Base-by-base conservation (phyloP, 345 rosid species). In the Sonneratia caseolaris region DNA sequence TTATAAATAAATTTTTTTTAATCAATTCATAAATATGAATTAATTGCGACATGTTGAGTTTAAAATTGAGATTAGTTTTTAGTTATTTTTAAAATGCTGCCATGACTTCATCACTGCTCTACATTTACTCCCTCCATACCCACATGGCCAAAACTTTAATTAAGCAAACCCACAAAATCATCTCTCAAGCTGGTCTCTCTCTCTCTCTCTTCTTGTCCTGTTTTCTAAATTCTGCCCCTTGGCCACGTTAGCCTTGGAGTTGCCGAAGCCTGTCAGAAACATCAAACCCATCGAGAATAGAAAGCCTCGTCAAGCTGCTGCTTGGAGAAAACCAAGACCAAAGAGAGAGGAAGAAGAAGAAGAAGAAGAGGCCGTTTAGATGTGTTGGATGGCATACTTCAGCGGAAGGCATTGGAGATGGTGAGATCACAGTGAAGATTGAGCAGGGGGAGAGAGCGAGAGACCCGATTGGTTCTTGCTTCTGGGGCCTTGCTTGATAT, bases 71-170 rank as follows among this genome's bases (percentile, higher is more conserved):
- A 27, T 27, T 42, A 42, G 7, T 42, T 42, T 42, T 42, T 42
- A 9, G 10, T 4, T 42, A 42, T 42, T 42, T 42, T 42, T 42
- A 42, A 42, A 42, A 42, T 5, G 10, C 10, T 42, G 35, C 80
- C 83, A 86, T 86, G 87, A 85, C 84, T 85, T 88, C 89, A 82
- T 80, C 92, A 84, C 83, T 83, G 80, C 85, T 77, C 75, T 72
- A 83, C 85, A 84, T 87, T 87, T 84, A 86, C 80, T 86, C 79
- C 68, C 85, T 73, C 81, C 82, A 81, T 81, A 76, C 79, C 87
- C 93, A 89, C 92, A 86, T 87, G 90, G 81, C 71, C 76, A 78
- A 83, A 79, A 76, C 84, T 86, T 83, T 83, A 66, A 83, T 80
- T 79, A 83, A 84, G 36, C 22, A 59, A 59, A 22, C 64, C 64